These are phyloP conservation scores for Magnaporthales sp. DNA, from an alignment of 2,329 filamentous ascomycete species.

Conservation along the genomic window DNA sequence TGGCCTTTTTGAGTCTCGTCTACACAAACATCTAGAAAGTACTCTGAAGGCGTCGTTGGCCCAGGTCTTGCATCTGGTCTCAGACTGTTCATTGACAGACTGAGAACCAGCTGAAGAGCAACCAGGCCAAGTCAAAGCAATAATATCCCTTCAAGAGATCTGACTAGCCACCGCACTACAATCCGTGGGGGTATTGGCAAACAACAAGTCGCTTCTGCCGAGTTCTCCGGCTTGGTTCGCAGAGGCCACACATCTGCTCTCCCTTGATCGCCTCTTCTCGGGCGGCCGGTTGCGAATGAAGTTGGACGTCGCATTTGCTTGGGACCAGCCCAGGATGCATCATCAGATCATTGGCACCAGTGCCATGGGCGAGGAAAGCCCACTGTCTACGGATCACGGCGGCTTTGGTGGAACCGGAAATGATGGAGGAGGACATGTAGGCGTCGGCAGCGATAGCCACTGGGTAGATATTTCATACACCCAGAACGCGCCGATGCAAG, in stretches of 20 bases:
- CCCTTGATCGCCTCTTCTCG: background rate
- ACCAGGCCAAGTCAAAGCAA: background rate
- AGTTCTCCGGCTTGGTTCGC: background rate
- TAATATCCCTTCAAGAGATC: background rate
- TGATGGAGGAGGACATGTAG: background rate
- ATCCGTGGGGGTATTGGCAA: background rate
- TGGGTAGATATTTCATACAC: slow-evolving; percentile 54
- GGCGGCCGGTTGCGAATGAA: background rate
- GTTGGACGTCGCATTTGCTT: background rate
- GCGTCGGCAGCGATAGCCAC: slow-evolving; percentile 12
- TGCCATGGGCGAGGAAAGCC: slow-evolving; percentile 37
- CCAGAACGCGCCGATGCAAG: slow-evolving; percentile 56
- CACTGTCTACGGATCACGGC: slow-evolving; percentile 36
- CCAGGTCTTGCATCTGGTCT: background rate
- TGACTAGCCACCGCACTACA: background rate
- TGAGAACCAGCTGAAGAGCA: background rate
- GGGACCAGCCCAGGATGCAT: slow-evolving; percentile 28
- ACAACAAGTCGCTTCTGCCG: background rate
- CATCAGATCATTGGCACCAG: slow-evolving; percentile 34
- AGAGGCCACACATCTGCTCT: background rate
- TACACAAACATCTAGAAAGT: background rate
- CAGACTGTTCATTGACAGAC: background rate
- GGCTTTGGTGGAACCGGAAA: slow-evolving; percentile 5
- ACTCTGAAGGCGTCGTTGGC: background rate
- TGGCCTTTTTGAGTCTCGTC: background rate